A percentile compares a stretch with the other conserved stretches of the same genome.
phyloP scores from a whole-genome alignment of 495 filamentous ascomycete genomes.

The Aspergillus nanangensis region DNA sequence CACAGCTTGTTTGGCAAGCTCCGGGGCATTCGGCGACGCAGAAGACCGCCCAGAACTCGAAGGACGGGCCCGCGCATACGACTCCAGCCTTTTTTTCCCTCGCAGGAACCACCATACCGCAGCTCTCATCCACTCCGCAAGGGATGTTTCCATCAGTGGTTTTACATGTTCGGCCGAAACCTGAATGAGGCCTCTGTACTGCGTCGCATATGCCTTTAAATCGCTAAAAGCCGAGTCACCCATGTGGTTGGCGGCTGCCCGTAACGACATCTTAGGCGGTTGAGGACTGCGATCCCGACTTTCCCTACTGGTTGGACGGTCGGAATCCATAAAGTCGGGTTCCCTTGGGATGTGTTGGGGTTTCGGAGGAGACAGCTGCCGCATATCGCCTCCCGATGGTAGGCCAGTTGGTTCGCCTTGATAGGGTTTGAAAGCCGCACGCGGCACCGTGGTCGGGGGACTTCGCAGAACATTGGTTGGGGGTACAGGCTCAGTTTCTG shows the following conservation, averaged over 20 bases:
- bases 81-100: constrained; percentile 69
- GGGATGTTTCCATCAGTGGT: constrained; percentile 52
- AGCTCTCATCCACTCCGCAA: constrained; percentile 62
- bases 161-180: constrained; percentile 67
- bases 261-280: constrained; percentile 37
- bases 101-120: constrained; percentile 85
- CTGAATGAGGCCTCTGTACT: constrained; percentile 63
- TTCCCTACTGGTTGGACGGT: constrained; percentile 18
- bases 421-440: too few species aligned
- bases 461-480: constrained; percentile 19
- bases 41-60: constrained; percentile 28
- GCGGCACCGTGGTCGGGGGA: too few species aligned
- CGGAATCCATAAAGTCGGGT: constrained; percentile 2
- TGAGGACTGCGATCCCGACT: constrained; percentile 24
- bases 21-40: constrained; percentile 12
- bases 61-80: constrained; percentile 58
- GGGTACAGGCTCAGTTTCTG: constrained; percentile 18
- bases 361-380: constrained; percentile 13
- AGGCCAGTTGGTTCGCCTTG: constrained; percentile 15
- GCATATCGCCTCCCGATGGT: constrained; percentile 14
- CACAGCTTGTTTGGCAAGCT: constrained; percentile 57
- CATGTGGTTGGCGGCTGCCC: constrained; percentile 35
- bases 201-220: constrained; percentile 61
- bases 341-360: constrained; percentile 6
- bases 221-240: constrained; percentile 62